Percentiles rank a stretch among this genome's conserved stretches.
Evolutionary conservation across 2,329 filamentous ascomycete species (phyloP).

Genomic region (Knufia fluminis): DNA sequence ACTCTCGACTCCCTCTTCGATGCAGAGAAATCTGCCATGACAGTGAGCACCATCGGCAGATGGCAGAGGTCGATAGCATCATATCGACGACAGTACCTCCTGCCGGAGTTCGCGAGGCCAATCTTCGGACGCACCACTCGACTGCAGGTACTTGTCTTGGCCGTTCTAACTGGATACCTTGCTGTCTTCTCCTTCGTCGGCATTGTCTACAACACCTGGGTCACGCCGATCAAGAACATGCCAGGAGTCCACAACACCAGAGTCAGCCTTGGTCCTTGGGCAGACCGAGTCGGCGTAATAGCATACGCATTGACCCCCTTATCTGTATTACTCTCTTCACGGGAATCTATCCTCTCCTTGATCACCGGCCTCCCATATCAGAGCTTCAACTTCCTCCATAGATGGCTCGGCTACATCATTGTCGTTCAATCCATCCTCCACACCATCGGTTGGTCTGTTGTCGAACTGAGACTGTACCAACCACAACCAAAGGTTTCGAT

Average conservation of each 20-base stretch:
- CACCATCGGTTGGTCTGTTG: slow-evolving; percentile 60
- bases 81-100: slow-evolving; percentile 43
- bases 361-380: slow-evolving; percentile 68
- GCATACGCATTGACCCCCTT: slow-evolving; percentile 68
- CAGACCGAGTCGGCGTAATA: slow-evolving; percentile 59
- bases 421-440: slow-evolving; percentile 59
- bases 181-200: slow-evolving; percentile 61
- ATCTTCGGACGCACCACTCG: slow-evolving; percentile 61
- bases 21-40: background rate
- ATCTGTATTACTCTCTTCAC: slow-evolving; percentile 55
- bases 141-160: slow-evolving; percentile 56
- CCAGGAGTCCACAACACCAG: slow-evolving; percentile 54
- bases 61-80: slow-evolving; percentile 34
- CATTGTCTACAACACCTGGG: slow-evolving; percentile 59
- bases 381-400: slow-evolving; percentile 67
- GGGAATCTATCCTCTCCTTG: slow-evolving; percentile 61
- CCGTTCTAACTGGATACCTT: slow-evolving; percentile 52
- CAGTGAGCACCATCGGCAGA: slow-evolving; percentile 17
- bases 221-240: slow-evolving; percentile 55
- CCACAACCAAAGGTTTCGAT: slow-evolving; percentile 55
- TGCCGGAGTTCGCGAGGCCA: slow-evolving; percentile 48
- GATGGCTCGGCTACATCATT: slow-evolving; percentile 67
- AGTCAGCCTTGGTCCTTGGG: slow-evolving; percentile 56
- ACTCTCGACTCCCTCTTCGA: background rate
- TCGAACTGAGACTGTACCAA: slow-evolving; percentile 59